Evolutionary conservation across 768 basidiomycete species (phyloP).

Genomic region (Scleroderma bovista): DNA sequence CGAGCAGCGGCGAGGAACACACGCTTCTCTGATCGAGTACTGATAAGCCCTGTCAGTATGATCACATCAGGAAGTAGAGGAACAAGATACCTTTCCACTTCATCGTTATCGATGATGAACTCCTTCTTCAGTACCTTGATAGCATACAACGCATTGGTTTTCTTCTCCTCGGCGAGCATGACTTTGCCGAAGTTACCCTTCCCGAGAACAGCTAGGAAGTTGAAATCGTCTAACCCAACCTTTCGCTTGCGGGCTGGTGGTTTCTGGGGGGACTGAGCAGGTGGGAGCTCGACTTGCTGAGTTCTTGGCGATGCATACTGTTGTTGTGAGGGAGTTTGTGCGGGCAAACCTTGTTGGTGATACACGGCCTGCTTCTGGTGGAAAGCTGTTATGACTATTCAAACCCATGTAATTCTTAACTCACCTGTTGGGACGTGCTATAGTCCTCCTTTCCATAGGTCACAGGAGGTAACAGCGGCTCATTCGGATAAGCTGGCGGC

Average conservation of each 20-base stretch:
- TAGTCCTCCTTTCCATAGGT: constrained; percentile 29
- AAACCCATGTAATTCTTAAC: too few species aligned
- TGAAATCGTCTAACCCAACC: constrained; percentile 97
- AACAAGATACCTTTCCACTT: constrained; percentile 84
- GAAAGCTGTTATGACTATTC: constrained; percentile 5
- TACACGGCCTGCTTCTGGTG: constrained; percentile 17
- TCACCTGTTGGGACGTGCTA: constrained; percentile 19
- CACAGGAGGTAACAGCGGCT: constrained; percentile 25
- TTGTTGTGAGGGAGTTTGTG: constrained; percentile 17
- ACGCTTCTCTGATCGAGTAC: constrained; percentile 98
- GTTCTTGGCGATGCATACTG: constrained; percentile 21
- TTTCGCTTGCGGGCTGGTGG: constrained; percentile 62
- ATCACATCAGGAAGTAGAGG: background rate
- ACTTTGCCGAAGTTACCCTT: constrained; percentile 99
- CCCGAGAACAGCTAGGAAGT: constrained; percentile 95
- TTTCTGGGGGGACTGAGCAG: constrained; percentile 31
- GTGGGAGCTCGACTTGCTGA: constrained; percentile 25
- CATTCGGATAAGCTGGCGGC: constrained; percentile 30
- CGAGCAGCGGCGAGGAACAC: constrained; percentile 96
- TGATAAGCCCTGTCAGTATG: constrained; percentile 27
- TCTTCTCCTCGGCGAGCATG: constrained; percentile 99
- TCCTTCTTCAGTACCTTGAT: constrained; percentile 99
- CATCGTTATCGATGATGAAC: constrained; percentile 99
- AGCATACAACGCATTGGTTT: constrained; percentile 81
- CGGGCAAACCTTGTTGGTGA: constrained; percentile 17